phyloP scores from a whole-genome alignment of 345 rosid species.

The Diplotaxis tenuifolia region DNA sequence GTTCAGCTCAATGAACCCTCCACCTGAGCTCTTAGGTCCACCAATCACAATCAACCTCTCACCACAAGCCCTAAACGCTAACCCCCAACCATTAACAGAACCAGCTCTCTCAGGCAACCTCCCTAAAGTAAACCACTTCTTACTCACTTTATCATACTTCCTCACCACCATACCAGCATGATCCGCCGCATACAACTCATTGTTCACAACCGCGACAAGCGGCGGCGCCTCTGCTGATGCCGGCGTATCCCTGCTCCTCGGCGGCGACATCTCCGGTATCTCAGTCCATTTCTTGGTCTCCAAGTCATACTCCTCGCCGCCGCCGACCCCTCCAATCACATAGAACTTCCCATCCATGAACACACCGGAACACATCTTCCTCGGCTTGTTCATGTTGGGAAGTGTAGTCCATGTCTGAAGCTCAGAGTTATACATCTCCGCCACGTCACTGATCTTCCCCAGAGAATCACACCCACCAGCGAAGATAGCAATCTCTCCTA shows the following conservation, averaged over 20 bases:
- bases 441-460: slow-evolving; percentile 45
- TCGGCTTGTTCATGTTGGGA: slow-evolving; percentile 62
- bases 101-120: slow-evolving; percentile 51
- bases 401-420: slow-evolving; percentile 52
- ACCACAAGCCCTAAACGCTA: slow-evolving; percentile 87
- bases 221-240: slow-evolving; percentile 66
- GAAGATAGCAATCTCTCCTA: slow-evolving; percentile 59
- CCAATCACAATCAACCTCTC: slow-evolving; percentile 61
- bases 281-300: slow-evolving; percentile 52
- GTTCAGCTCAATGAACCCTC: slow-evolving; percentile 58
- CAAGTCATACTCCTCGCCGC: slow-evolving; percentile 67
- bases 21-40: slow-evolving; percentile 51
- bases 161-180: slow-evolving; percentile 49
- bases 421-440: slow-evolving; percentile 67
- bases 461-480: slow-evolving; percentile 70
- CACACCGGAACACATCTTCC: slow-evolving; percentile 79
- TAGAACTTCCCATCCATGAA: slow-evolving; percentile 86
- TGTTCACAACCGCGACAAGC: slow-evolving; percentile 70
- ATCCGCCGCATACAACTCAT: slow-evolving; percentile 75
- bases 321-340: slow-evolving; percentile 68
- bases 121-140: slow-evolving; percentile 59
- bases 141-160: slow-evolving; percentile 60
- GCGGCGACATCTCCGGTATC: slow-evolving; percentile 63
- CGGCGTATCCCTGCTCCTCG: slow-evolving; percentile 42
- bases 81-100: slow-evolving; percentile 81